phyloP scores from a whole-genome alignment of 352 stramenopile genomes.

The Phytophthora fragariaefolia region DNA sequence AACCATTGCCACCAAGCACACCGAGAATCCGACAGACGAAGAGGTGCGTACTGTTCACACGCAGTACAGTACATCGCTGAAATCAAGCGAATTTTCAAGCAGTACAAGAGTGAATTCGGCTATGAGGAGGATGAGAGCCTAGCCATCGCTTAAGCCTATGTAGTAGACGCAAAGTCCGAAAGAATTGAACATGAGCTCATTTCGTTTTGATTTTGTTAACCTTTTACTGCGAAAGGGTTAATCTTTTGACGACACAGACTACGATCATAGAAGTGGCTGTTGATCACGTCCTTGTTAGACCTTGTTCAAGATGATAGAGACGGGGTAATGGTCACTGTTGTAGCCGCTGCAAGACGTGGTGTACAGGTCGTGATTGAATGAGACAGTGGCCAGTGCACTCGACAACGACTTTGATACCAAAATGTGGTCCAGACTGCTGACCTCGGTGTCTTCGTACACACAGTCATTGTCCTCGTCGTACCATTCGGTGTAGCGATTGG shows the following conservation, averaged over 20 bases:
- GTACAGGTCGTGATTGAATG: constrained; percentile 64
- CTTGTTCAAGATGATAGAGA: constrained; percentile 42
- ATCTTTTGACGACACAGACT: neutral
- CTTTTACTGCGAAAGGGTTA: no score
- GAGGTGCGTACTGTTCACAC: constrained; percentile 32
- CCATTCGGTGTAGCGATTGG: constrained; percentile 64
- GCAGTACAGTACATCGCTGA: constrained; percentile 32
- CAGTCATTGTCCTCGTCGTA: constrained; percentile 72
- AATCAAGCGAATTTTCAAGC: constrained; percentile 31
- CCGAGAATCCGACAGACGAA: constrained; percentile 30
- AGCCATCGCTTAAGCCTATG: constrained; percentile 28
- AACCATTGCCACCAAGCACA: constrained; percentile 28
- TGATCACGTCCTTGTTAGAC: constrained; percentile 7
- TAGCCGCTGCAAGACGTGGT: constrained; percentile 54
- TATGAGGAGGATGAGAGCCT: constrained; percentile 40
- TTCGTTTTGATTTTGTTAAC: no score
- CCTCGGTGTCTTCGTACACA: constrained; percentile 52
- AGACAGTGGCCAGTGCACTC: constrained; percentile 43
- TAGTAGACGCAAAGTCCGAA: no score
- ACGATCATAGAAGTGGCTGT: no score
- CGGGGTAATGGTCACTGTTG: constrained; percentile 69
- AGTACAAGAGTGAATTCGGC: constrained; percentile 43
- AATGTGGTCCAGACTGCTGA: constrained; percentile 69
- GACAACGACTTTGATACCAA: constrained; percentile 61
- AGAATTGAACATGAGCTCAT: no score